Conservation (phyloP, 23 red algal genomes). For the Gracilaria gracilis region DNA sequence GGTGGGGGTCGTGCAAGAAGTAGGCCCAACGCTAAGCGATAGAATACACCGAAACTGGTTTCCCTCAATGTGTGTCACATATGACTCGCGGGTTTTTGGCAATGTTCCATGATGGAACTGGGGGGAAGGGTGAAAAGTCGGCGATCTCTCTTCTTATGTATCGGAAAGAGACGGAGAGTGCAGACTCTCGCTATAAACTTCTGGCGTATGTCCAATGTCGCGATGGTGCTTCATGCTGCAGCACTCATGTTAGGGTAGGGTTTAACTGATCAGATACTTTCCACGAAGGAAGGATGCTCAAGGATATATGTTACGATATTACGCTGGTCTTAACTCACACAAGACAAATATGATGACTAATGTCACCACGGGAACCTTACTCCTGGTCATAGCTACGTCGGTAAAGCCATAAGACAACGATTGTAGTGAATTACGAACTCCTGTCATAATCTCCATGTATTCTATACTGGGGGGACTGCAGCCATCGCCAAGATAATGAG, state of each 20-base stretch:
- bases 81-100: background rate
- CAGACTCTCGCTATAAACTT: background rate
- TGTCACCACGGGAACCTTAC: background rate
- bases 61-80: background rate
- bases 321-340: background rate
- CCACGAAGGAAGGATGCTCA: background rate
- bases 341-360: background rate
- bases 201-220: background rate
- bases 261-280: background rate
- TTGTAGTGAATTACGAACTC: no score
- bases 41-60: background rate
- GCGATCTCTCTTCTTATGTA: background rate
- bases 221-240: background rate
- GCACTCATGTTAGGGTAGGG: background rate
- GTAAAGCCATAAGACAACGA: background rate
- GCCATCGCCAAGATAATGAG: no score
- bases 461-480: no score
- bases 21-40: slow-evolving; percentile 28
- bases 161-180: background rate
- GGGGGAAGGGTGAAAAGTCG: background rate
- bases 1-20: slow-evolving; percentile 50
- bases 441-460: no score
- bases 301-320: background rate
- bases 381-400: background rate
- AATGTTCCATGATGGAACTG: background rate